Percentiles rank a stretch among this genome's conserved stretches.
Evolutionary conservation across 2,329 filamentous ascomycete species (phyloP).

Genomic region (Diaporthe batatas): DNA sequence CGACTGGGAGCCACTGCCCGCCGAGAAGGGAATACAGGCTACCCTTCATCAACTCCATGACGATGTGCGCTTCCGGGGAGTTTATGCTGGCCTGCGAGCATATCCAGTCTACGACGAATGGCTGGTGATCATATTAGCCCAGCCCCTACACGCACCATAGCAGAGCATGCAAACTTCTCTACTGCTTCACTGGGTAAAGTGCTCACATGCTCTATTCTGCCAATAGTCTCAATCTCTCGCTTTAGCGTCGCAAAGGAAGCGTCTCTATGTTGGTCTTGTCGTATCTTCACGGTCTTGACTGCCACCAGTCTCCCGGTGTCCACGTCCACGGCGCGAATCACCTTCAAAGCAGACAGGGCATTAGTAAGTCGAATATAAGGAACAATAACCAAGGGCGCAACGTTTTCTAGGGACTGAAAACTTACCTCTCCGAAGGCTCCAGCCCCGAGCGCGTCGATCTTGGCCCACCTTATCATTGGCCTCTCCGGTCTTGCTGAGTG

Average conservation of each 20-base stretch:
- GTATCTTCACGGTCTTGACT: background rate
- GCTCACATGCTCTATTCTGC: conserved; percentile 21
- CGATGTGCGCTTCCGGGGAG: background rate
- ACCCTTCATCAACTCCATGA: conserved; percentile 30
- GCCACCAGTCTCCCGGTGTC: conserved; percentile 23
- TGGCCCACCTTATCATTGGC: background rate
- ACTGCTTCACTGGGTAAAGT: background rate
- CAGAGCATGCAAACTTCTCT: too few species aligned
- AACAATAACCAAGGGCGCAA: too few species aligned
- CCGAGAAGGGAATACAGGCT: background rate
- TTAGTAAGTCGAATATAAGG: too few species aligned
- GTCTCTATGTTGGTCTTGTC: background rate
- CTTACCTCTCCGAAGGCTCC: conserved; percentile 13
- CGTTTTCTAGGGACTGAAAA: too few species aligned
- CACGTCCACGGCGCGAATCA: background rate
- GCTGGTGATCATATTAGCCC: background rate
- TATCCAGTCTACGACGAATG: conserved; percentile 9
- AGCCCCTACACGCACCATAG: too few species aligned
- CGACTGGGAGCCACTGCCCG: background rate
- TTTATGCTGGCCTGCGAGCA: conserved; percentile 4
- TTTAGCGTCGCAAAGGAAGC: background rate
- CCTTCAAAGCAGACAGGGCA: background rate
- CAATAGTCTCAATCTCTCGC: conserved; percentile 10
- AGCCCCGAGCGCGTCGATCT: background rate
- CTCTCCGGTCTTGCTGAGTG: background rate